phyloP scores from a whole-genome alignment of 371 early-diverging fungal genomes.

The Nematocida ausubeli region DNA sequence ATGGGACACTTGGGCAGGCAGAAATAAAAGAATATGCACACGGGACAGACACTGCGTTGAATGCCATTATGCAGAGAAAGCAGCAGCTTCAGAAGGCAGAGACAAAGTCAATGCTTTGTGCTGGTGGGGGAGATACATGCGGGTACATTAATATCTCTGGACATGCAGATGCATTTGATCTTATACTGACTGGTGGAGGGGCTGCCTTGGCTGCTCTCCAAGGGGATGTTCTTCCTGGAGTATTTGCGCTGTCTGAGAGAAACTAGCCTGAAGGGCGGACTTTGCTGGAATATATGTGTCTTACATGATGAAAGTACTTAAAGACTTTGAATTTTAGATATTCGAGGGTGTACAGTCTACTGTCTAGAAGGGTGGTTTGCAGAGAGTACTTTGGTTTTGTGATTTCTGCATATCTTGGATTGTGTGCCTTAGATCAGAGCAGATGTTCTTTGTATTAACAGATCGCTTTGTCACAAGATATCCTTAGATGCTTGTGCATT shows the following conservation, averaged over 20 bases:
- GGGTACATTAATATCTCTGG: constrained; percentile 84
- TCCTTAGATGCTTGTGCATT: no score
- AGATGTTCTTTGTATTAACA: no score
- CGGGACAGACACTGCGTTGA: constrained; percentile 80
- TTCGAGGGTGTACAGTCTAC: no score
- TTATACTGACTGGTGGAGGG: constrained; percentile 94
- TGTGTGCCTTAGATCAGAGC: no score
- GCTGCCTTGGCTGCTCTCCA: constrained; percentile 88
- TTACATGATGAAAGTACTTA: no score
- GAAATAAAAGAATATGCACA: constrained; percentile 83
- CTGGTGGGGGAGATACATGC: constrained; percentile 94
- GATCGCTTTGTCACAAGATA: no score
- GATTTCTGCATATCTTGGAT: no score
- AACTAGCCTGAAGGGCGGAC: no score
- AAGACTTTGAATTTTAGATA: no score
- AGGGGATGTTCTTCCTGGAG: constrained; percentile 71
- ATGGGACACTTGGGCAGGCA: constrained; percentile 92
- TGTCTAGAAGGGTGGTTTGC: no score
- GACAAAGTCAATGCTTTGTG: constrained; percentile 49
- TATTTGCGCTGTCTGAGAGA: constrained; percentile 57
- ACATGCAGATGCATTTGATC: constrained; percentile 78
- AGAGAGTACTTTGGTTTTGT: no score
- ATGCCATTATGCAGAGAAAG: constrained; percentile 74
- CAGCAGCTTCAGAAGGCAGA: constrained; percentile 70
- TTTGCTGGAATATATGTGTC: no score